Percentiles rank a stretch among this genome's conserved stretches.
Conservation (phyloP, 2,329 filamentous ascomycete species). For the Sclerotinia glacialis region DNA sequence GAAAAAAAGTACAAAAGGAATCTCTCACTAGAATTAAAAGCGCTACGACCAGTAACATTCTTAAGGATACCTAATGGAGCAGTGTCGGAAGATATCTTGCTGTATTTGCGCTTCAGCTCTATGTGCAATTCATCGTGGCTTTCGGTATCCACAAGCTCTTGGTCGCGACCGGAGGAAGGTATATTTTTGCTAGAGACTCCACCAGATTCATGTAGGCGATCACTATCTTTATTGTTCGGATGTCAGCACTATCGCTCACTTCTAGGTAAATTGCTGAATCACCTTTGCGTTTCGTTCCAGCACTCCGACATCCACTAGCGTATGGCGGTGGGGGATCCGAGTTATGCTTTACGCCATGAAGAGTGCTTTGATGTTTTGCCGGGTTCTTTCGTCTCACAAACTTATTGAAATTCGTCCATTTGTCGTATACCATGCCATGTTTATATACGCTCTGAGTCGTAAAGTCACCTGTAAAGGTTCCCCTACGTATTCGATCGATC, state of each 20-base stretch:
- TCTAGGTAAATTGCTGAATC: neutral
- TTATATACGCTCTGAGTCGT: conserved; percentile 1
- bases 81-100: neutral
- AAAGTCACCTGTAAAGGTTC: conserved; percentile 3
- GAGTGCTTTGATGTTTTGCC: neutral
- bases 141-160: neutral
- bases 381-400: no score
- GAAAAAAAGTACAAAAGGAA: no score
- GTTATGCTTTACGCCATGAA: neutral
- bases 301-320: neutral
- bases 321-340: neutral
- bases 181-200: neutral
- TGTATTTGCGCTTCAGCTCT: neutral
- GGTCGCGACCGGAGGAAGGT: neutral
- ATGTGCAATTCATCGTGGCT: neutral
- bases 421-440: neutral
- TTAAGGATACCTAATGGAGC: neutral
- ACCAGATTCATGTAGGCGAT: neutral
- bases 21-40: no score
- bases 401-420: conserved; percentile 6
- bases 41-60: no score
- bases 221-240: neutral
- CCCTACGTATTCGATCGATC: neutral
- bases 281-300: conserved; percentile 7
- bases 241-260: neutral